Percentiles rank a stretch among this genome's conserved stretches.
phyloP scores from a whole-genome alignment of 768 basidiomycete genomes.

The Mycena crocata region DNA sequence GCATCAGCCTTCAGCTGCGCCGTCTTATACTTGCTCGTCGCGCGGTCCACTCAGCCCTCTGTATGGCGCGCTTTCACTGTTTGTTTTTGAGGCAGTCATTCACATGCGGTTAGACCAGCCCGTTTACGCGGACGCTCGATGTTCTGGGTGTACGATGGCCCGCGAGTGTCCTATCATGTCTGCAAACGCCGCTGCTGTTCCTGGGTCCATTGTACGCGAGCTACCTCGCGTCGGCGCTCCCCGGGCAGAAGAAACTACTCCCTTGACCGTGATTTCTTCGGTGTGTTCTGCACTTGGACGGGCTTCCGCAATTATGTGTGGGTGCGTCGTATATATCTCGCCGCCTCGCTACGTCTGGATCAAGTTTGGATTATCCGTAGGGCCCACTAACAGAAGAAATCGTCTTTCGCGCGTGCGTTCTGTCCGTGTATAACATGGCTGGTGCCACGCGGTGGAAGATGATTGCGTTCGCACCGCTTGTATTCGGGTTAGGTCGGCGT shows the following conservation, averaged over 20 bases:
- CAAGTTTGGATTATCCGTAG: constrained; percentile 52
- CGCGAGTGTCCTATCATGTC: constrained; percentile 55
- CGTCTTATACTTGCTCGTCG: constrained; percentile 47
- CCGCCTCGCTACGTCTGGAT: not conserved
- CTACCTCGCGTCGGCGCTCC: constrained; percentile 60
- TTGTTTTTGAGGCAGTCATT: not conserved
- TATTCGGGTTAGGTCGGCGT: constrained; percentile 87
- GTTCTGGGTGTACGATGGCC: constrained; percentile 9
- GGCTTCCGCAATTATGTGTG: constrained; percentile 78
- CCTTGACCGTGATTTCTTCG: constrained; percentile 51
- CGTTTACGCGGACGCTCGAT: not conserved
- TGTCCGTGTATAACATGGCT: constrained; percentile 80
- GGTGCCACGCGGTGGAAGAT: constrained; percentile 66
- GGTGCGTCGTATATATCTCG: constrained; percentile 45
- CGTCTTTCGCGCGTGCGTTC: constrained; percentile 88
- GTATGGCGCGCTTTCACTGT: not conserved
- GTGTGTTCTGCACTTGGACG: constrained; percentile 60
- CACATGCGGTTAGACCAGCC: not conserved
- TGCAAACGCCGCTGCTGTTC: constrained; percentile 80
- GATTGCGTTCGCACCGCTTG: constrained; percentile 84
- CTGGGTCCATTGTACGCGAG: constrained; percentile 78
- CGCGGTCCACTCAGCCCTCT: not conserved
- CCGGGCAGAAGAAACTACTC: constrained; percentile 66
- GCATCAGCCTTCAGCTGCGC: constrained; percentile 71
- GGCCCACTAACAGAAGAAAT: constrained; percentile 94